Percentiles rank a stretch among this genome's conserved stretches.
phyloP scores from a whole-genome alignment of 306 rosid species.

The Mimosa pudica region DNA sequence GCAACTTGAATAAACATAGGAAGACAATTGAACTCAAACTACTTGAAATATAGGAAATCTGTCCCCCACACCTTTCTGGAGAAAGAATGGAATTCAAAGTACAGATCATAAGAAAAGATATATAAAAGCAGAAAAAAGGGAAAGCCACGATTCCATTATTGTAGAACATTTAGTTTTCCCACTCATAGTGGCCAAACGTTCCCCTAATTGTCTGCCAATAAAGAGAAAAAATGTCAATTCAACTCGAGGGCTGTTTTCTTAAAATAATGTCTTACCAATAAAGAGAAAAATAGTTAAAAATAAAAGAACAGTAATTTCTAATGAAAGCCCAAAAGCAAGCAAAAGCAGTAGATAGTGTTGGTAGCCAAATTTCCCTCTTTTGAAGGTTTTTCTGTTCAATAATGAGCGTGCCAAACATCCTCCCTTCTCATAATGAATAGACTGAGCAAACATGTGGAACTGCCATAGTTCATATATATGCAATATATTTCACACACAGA shows the following conservation, averaged over 20 bases:
- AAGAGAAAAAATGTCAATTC: not conserved
- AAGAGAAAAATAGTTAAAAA: not conserved
- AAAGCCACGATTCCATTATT: too few species aligned
- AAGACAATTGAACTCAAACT: conserved; percentile 6
- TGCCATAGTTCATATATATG: not conserved
- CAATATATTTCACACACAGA: not conserved
- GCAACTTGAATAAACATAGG: not conserved
- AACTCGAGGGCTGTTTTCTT: not conserved
- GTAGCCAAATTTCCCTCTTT: not conserved
- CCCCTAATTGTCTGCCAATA: not conserved
- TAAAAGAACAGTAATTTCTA: not conserved
- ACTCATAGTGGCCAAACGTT: not conserved
- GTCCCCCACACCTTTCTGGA: not conserved
- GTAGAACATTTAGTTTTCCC: not conserved
- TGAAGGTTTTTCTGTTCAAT: not conserved
- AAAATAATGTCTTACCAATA: not conserved
- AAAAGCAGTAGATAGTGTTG: not conserved
- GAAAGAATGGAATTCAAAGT: not conserved
- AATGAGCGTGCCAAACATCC: not conserved
- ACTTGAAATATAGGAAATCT: conserved; percentile 8
- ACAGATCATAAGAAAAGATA: not conserved
- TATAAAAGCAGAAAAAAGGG: not conserved
- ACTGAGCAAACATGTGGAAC: not conserved
- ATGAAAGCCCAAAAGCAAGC: not conserved
- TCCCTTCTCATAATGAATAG: not conserved